These are phyloP conservation scores for Triadica sebifera DNA, from an alignment of 345 rosid genomes.

Conservation along the genomic window DNA sequence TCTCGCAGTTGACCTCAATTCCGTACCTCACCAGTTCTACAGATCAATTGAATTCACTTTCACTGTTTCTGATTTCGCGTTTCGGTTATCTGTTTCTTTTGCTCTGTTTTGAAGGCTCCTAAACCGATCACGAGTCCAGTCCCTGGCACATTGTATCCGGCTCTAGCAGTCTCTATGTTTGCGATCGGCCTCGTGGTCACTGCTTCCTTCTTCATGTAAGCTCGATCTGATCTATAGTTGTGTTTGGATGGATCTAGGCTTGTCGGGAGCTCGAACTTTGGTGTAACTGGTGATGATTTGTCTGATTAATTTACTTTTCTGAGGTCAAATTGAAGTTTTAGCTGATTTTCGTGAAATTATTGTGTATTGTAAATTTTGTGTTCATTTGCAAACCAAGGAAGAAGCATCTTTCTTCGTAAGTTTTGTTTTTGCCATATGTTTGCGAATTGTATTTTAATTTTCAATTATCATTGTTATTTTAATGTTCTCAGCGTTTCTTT, in stretches of 20 bases:
- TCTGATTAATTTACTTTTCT: neutral
- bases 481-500: neutral
- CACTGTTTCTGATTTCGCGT: neutral
- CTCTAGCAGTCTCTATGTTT: constrained; percentile 56
- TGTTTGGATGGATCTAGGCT: constrained; percentile 2
- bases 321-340: neutral
- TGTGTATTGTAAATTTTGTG: neutral
- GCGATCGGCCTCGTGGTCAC: constrained; percentile 70
- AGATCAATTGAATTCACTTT: neutral
- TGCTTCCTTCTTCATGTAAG: constrained; percentile 86
- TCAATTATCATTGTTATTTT: neutral
- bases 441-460: neutral
- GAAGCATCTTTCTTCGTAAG: neutral
- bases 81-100: neutral
- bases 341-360: neutral
- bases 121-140: constrained; percentile 75
- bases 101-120: constrained; percentile 41
- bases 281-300: neutral
- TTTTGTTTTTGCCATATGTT: neutral
- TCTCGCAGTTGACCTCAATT: neutral
- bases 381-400: neutral
- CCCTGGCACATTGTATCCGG: constrained; percentile 64
- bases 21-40: neutral
- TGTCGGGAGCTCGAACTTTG: neutral
- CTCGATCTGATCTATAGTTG: constrained; percentile 7